Evolutionary conservation across 306 rosid species (phyloP), one percentile per base, ranked within the genome.

Genomic region (Fragaria ananassa): DNA sequence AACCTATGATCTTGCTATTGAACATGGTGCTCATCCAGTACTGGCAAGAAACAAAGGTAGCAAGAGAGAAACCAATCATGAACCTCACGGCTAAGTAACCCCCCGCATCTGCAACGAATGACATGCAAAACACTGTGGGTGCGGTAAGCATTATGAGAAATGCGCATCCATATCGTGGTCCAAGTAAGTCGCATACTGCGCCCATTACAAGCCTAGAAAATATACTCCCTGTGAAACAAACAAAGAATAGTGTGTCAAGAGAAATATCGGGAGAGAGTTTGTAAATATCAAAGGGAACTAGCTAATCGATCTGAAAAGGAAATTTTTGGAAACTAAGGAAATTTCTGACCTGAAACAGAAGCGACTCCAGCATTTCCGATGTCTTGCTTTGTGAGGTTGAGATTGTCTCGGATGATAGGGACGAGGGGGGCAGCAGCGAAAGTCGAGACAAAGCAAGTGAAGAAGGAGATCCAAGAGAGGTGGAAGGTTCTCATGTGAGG

Each of bases 401-500:
- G 91, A 84, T 92, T 92, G 86, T 92, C 97, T 0, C 97, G 83
- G 13, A 92, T 92, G 63, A 92, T 89, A 2, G 93, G 97, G 63
- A 92, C 87, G 4, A 88, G 84, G 0, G 98, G 98, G 0, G 97
- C 96, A 0, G 96, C 95, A 0, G 98, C 98, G 6, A 94, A 94
- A 6, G 97, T 94, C 0, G 97, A 91, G 47, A 93, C 88, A 46
- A 93, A 93, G 74, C 98, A 93, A 0, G 98, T 88, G 80, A 91
- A 93, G 86, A 91, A 93, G 50, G 98, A 93, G 13, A 90, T 80
- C 98, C 98, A 93, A 4, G 98, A 94, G 5, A 94, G 84, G 85
- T 94, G 98, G 83, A 94, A 94, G 82, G 98, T 92, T 84, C 95
- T 85, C 98, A 94, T 94, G 83, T 94, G 98, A 10, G 98, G 98